These are phyloP conservation scores for Populus pruinosa DNA, from an alignment of 345 rosid species.

Conservation along the genomic window DNA sequence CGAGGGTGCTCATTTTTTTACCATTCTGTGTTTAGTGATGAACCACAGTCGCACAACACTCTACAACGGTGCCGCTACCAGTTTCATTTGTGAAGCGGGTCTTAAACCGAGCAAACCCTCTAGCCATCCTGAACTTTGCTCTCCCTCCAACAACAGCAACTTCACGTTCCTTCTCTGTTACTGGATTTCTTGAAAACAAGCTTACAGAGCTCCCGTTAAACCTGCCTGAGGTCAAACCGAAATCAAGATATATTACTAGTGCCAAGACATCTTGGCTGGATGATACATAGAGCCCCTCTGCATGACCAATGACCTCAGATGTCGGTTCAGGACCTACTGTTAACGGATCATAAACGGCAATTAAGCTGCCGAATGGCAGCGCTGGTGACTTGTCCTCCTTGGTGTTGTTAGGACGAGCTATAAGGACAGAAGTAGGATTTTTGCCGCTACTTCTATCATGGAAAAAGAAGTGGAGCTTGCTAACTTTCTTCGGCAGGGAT, in stretches of 20 bases:
- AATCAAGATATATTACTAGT: constrained; percentile 36
- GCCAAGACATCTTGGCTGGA: constrained; percentile 22
- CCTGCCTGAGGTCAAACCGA: constrained; percentile 35
- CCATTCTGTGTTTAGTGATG: constrained; percentile 14
- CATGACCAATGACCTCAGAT: constrained; percentile 36
- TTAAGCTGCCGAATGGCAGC: constrained; percentile 31
- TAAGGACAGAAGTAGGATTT: constrained; percentile 9
- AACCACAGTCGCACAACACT: constrained; percentile 30
- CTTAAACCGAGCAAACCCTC: neutral
- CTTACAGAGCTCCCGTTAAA: constrained; percentile 51
- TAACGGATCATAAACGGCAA: constrained; percentile 43
- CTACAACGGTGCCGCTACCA: constrained; percentile 37
- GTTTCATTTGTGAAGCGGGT: constrained; percentile 2
- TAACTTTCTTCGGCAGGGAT: constrained; percentile 11
- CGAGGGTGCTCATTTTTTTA: no score
- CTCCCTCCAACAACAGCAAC: neutral
- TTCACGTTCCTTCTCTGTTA: neutral
- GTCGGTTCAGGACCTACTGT: constrained; percentile 32
- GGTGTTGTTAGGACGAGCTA: constrained; percentile 12
- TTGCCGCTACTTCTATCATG: constrained; percentile 9
- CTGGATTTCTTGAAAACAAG: constrained; percentile 22
- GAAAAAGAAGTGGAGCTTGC: constrained; percentile 10
- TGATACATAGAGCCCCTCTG: constrained; percentile 41
- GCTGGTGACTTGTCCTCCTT: neutral
- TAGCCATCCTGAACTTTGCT: constrained; percentile 1